phyloP scores from a whole-genome alignment of 441 rosid genomes.

The Erodium moschatum region DNA sequence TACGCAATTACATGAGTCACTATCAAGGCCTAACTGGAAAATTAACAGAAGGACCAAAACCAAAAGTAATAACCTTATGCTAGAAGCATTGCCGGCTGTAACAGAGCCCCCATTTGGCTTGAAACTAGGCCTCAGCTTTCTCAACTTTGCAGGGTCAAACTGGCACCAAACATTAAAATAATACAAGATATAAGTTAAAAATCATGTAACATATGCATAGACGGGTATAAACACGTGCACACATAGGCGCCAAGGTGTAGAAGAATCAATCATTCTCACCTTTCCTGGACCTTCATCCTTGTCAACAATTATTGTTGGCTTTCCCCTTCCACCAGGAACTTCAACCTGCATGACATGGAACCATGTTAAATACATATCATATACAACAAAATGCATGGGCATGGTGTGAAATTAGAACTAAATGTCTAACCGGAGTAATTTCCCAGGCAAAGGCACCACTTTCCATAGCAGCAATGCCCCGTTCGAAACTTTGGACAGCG shows the following conservation, averaged over 20 bases:
- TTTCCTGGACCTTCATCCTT: slow-evolving; percentile 93
- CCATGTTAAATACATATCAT: slow-evolving; percentile 16
- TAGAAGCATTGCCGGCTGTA: slow-evolving; percentile 97
- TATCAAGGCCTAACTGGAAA: neutral
- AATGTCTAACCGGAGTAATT: slow-evolving; percentile 64
- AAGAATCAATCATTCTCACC: slow-evolving; percentile 32
- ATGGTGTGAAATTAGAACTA: slow-evolving; percentile 13
- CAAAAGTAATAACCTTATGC: slow-evolving; percentile 58
- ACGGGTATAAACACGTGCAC: neutral
- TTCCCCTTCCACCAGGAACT: slow-evolving; percentile 93
- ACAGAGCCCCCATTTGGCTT: slow-evolving; percentile 86
- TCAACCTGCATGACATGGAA: slow-evolving; percentile 47
- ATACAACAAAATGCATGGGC: slow-evolving; percentile 8
- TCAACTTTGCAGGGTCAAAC: slow-evolving; percentile 88
- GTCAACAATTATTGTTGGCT: slow-evolving; percentile 65
- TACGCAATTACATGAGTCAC: neutral
- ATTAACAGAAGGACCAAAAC: slow-evolving; percentile 5
- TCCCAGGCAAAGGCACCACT: slow-evolving; percentile 84
- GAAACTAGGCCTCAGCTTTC: slow-evolving; percentile 92
- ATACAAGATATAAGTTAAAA: slow-evolving; percentile 10
- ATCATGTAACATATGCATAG: slow-evolving; percentile 10
- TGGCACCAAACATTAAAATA: slow-evolving; percentile 22
- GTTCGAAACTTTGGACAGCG: slow-evolving; percentile 87
- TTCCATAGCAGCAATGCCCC: slow-evolving; percentile 91
- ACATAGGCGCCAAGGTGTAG: neutral